Evolutionary conservation across 2,329 filamentous ascomycete species (phyloP), one percentile per base, ranked within the genome.

Genomic region (Tolypocladium capitatum): DNA sequence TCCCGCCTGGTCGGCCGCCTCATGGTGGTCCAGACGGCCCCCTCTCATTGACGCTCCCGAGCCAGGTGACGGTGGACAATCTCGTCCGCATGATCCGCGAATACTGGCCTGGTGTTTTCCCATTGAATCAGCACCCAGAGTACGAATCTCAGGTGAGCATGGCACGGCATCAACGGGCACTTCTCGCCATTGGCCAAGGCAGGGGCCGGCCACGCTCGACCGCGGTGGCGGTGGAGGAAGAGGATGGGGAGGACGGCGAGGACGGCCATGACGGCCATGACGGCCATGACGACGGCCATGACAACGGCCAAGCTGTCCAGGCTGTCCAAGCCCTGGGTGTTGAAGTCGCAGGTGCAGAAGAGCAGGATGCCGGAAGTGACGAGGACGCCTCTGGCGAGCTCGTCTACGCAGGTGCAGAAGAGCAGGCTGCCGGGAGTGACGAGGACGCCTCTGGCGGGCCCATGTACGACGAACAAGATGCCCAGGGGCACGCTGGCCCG

Each of bases 271-370:
- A n/a, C n/a, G n/a, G n/a, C n/a, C n/a, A n/a, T n/a, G n/a, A n/a
- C n/a, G n/a, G n/a, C n/a, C n/a, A n/a, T n/a, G 24, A 30, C 32
- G 36, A 38, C n/a, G 27, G 31, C 18, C 60, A 60, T 49, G 57
- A 55, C 36, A 53, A 55, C 45, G 48, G 50, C 24, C 50, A 53
- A 5, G 51, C 50, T 28, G 52, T 55, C 36, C 31, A 21, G 9
- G 18, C 24, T 18, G 31, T 11, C 1, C 27, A 31, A 1, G 43
- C 38, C 13, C 21, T 2, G 4, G 16, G 16, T 4, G 8, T 28
- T n/a, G n/a, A n/a, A n/a, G n/a, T n/a, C n/a, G n/a, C n/a, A n/a
- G n/a, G n/a, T n/a, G n/a, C n/a, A 2, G 38, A 24, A 28, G 38
- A n/a, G 14, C 38, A n/a, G 10, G 16, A 10, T 18, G 7, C 38